Evolutionary conservation across 2,329 filamentous ascomycete genomes (phyloP).

Genomic region (Aspergillus caelatus): DNA sequence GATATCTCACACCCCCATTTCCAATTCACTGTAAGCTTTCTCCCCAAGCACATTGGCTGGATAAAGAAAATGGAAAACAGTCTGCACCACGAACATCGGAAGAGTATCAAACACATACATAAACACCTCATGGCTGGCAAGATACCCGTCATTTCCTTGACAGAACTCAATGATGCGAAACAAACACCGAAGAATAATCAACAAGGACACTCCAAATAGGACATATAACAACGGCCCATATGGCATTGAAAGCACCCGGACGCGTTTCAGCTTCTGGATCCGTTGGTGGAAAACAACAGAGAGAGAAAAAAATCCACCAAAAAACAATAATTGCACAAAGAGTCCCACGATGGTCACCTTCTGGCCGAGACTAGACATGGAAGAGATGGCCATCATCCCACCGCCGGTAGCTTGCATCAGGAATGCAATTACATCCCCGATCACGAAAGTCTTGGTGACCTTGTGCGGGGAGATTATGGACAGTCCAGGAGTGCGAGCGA

Average conservation of each 20-base stretch:
- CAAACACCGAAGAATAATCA: slow-evolving; percentile 16
- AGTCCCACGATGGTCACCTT: slow-evolving; percentile 11
- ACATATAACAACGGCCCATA: not conserved
- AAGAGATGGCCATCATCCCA: slow-evolving; percentile 3
- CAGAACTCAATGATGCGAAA: slow-evolving; percentile 10
- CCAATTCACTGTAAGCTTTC: not conserved
- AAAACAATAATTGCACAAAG: slow-evolving; percentile 10
- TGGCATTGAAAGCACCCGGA: not conserved
- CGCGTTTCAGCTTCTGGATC: not conserved
- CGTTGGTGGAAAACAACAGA: not conserved
- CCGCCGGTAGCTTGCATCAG: slow-evolving; percentile 4
- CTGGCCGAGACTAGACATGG: slow-evolving; percentile 1
- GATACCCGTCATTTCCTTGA: not conserved
- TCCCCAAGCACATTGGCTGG: not conserved
- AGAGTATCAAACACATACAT: slow-evolving; percentile 18
- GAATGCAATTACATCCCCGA: slow-evolving; percentile 8
- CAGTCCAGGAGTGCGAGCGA: not conserved
- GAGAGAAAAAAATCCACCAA: not conserved
- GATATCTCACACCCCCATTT: not conserved
- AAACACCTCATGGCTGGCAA: slow-evolving; percentile 9
- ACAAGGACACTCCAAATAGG: not conserved
- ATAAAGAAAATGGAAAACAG: slow-evolving; percentile 12
- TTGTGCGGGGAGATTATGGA: slow-evolving; percentile 9
- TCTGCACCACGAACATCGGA: slow-evolving; percentile 17
- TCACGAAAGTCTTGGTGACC: slow-evolving; percentile 12